A percentile compares a stretch with the other conserved stretches of the same genome.
phyloP scores from a whole-genome alignment of 1,284 basidiomycete species.

The Boletus sp. region DNA sequence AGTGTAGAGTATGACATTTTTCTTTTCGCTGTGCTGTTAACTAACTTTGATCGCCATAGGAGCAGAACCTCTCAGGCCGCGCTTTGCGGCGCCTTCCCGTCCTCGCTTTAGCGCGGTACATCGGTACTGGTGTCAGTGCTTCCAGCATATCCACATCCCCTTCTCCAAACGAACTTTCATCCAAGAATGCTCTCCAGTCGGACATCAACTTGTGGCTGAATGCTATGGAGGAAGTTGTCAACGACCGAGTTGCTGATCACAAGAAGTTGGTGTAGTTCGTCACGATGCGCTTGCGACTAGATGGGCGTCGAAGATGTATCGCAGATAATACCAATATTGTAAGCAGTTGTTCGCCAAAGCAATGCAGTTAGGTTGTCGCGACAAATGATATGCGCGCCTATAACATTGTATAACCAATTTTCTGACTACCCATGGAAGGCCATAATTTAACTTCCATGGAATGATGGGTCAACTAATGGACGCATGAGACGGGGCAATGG shows the following conservation, averaged over 20 bases:
- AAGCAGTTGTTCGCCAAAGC: too few species aligned
- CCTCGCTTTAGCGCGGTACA: slow-evolving; percentile 82
- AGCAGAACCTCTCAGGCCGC: slow-evolving; percentile 83
- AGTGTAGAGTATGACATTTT: slow-evolving; percentile 58
- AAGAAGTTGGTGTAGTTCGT: slow-evolving; percentile 31
- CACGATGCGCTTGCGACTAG: not conserved
- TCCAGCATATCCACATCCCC: slow-evolving; percentile 8
- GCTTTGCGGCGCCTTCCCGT: slow-evolving; percentile 88
- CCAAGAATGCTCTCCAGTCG: slow-evolving; percentile 29
- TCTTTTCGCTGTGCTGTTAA: not conserved
- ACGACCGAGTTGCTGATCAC: slow-evolving; percentile 51
- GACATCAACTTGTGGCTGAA: slow-evolving; percentile 65
- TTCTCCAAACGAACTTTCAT: slow-evolving; percentile 10
- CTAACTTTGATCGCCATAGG: slow-evolving; percentile 31
- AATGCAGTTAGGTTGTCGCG: not conserved
- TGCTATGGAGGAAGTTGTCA: slow-evolving; percentile 74
- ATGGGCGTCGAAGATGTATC: not conserved
- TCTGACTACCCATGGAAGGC: not conserved
- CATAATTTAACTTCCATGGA: slow-evolving; percentile 14
- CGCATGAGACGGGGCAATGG: not conserved
- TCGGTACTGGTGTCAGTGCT: slow-evolving; percentile 46
- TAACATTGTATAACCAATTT: slow-evolving; percentile 7
- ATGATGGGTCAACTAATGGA: slow-evolving; percentile 28
- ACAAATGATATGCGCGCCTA: not conserved
- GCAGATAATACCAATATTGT: not conserved